These are phyloP conservation scores for Fusarium poae DNA, from an alignment of 2,329 filamentous ascomycete species.

Conservation along the genomic window DNA sequence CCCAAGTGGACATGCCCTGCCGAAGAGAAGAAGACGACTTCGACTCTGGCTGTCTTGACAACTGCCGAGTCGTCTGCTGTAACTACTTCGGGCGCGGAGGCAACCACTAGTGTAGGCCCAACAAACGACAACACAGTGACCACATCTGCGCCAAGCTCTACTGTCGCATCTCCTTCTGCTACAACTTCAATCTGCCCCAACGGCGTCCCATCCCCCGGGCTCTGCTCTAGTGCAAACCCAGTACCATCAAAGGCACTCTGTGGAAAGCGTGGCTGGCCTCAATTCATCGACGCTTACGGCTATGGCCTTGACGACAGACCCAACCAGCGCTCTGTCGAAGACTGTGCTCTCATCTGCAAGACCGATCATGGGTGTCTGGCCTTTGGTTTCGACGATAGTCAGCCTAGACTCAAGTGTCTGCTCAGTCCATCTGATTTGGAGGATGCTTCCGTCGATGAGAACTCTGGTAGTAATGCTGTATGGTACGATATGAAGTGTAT, in stretches of 20 bases:
- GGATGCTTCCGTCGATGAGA: constrained; percentile 6
- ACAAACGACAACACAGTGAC: not conserved
- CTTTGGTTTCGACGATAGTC: constrained; percentile 24
- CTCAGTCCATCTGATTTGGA: constrained; percentile 14
- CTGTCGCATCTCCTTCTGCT: not conserved
- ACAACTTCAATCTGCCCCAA: constrained; percentile 12
- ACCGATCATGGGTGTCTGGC: constrained; percentile 19
- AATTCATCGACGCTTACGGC: constrained; percentile 14
- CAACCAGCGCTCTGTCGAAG: constrained; percentile 24
- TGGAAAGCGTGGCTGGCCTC: constrained; percentile 18
- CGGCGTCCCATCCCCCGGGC: constrained; percentile 27
- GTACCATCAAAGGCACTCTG: constrained; percentile 18
- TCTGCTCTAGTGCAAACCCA: constrained; percentile 12
- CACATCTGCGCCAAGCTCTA: not conserved
- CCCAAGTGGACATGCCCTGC: constrained; percentile 25
- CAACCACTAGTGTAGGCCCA: not conserved
- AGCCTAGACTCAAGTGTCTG: constrained; percentile 8
- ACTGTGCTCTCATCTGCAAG: constrained; percentile 38
- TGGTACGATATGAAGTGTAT: constrained; percentile 35
- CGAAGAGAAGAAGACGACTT: not conserved
- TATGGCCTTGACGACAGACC: not conserved
- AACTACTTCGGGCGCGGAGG: not conserved
- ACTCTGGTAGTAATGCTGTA: not conserved
- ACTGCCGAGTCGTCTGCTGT: not conserved
- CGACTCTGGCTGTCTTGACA: not conserved